phyloP scores from a whole-genome alignment of 148 eudicot species.

The Pharnaceum exiguum region DNA sequence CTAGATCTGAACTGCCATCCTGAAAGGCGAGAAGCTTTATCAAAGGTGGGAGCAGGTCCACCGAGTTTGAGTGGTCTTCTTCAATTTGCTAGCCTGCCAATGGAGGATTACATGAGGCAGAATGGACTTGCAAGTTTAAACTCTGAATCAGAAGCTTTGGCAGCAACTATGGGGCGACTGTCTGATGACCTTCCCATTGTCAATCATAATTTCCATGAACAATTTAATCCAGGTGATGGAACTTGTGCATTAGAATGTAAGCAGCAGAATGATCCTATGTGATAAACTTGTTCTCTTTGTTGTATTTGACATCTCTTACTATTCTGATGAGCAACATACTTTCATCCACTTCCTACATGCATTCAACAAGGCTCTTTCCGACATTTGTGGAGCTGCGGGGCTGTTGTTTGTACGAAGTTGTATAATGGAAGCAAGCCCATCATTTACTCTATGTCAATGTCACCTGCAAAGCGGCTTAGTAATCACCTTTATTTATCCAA shows the following conservation, averaged over 20 bases:
- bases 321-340: conserved; percentile 3
- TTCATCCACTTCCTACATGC: too few species aligned
- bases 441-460: too few species aligned
- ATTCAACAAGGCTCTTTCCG: too few species aligned
- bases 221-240: conserved; percentile 12
- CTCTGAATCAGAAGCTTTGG: conserved; percentile 43
- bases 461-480: too few species aligned
- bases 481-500: too few species aligned
- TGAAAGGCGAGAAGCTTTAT: conserved; percentile 26
- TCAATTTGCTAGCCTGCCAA: conserved; percentile 46
- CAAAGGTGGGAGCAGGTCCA: conserved; percentile 1
- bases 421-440: too few species aligned
- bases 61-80: conserved; percentile 49
- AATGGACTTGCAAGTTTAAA: conserved; percentile 47
- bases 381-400: too few species aligned
- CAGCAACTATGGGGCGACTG: conserved; percentile 22
- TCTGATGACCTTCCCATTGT: conserved; percentile 20
- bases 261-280: conserved; percentile 13
- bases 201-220: conserved; percentile 10
- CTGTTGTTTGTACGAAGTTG: too few species aligned
- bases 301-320: neutral
- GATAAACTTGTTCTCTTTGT: neutral
- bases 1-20: conserved; percentile 52
- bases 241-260: conserved; percentile 20
- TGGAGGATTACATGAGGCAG: conserved; percentile 52